Conservation (phyloP, 2,329 filamentous ascomycete species). For the Lachnellula cervina region DNA sequence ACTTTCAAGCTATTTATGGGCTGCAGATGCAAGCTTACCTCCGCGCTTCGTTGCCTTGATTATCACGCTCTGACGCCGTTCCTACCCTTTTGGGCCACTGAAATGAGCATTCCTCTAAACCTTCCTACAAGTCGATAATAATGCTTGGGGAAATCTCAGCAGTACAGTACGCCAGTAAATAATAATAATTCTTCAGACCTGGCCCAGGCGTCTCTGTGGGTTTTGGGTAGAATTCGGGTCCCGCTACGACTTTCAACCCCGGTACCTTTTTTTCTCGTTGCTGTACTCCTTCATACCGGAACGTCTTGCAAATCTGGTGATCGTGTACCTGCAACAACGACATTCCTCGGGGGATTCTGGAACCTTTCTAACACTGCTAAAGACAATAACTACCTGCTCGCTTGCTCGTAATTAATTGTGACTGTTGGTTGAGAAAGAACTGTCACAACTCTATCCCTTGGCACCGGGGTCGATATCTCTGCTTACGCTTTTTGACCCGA, state of each 20-base stretch:
- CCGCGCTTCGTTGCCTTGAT: slow-evolving; percentile 4
- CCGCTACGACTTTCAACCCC: slow-evolving; percentile 20
- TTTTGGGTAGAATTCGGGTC: slow-evolving; percentile 12
- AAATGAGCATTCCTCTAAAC: slow-evolving; percentile 23
- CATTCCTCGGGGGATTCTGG: slow-evolving; percentile 2
- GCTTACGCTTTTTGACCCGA: neutral
- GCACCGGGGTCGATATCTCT: neutral
- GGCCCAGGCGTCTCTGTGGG: slow-evolving; percentile 8
- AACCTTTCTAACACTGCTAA: neutral
- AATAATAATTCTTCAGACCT: slow-evolving; percentile 6
- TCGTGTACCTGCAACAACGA: slow-evolving; percentile 15
- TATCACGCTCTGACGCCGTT: slow-evolving; percentile 7
- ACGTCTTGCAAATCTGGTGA: slow-evolving; percentile 6
- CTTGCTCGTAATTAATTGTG: neutral
- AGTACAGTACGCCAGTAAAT: neutral
- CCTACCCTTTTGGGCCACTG: slow-evolving; percentile 1
- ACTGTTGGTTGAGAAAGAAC: neutral
- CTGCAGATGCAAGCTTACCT: neutral
- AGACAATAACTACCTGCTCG: neutral
- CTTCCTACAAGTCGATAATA: slow-evolving; percentile 4
- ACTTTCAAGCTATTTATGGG: neutral
- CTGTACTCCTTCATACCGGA: slow-evolving; percentile 16
- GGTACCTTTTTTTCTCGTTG: slow-evolving; percentile 18
- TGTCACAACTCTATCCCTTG: neutral
- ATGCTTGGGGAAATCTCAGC: neutral